Base-by-base conservation (phyloP, 2,329 filamentous ascomycete species). In the Xylaria sp. region DNA sequence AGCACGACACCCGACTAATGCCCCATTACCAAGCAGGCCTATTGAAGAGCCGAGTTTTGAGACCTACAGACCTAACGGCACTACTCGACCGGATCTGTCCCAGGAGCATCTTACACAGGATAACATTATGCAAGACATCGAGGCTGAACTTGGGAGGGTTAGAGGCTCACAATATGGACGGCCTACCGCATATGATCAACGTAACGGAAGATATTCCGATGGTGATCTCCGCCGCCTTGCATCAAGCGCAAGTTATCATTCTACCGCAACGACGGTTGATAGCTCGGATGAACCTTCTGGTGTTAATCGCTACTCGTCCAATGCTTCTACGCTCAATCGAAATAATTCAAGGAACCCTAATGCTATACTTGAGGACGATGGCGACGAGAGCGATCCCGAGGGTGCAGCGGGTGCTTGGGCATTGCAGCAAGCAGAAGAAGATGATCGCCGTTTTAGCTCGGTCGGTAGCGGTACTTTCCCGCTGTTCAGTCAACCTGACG, bases 381-480 rank as follows among this genome's bases (percentile, higher is more conserved):
- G 85, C 13, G 91, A 95, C 61, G 93, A 96, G 56, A 96, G 93
- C 75, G 95, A 98, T 75, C 89, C 92, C 0, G 95, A 97, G 78
- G 95, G 92, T 22, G 90, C 91, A 44, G 93, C 93, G 67, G 95
- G 96, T 17, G 81, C 96, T 58, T 87, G 92, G 76, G 94, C 94
- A 71, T 89, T 98, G 86, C 89, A 89, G 65, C 88, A 94, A 80
- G 94, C 93, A 4, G 93, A 97, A 68, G 87, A 93, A 77, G 92
- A 96, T 66, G 88, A 89, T 57, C 87, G 89, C 56, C 84, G 87
- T 64, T 86, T 87, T 71, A 89, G 87, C 73, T 83, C 71, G 9
- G 65, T 66, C 7, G 66, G 63, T 38, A 65, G 85, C 71, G 83
- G 82, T 71, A 81, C 85, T 20, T 84, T 87, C 84, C 76, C 83